phyloP scores from a whole-genome alignment of 176 grass and related monocot species.

The Aegilops speltoides region DNA sequence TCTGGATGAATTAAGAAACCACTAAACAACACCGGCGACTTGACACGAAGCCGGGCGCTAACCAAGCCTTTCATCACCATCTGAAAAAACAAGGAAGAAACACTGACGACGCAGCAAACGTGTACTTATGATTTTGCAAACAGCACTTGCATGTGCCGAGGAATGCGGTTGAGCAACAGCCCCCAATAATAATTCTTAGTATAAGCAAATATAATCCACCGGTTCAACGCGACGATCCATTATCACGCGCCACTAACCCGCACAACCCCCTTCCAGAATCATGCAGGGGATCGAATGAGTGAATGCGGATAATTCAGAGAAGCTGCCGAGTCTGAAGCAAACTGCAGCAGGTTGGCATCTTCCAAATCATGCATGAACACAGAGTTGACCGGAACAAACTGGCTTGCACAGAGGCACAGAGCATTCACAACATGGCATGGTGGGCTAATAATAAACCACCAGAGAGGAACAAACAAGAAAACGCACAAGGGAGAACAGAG shows the following conservation, averaged over 20 bases:
- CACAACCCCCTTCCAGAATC: slow-evolving; percentile 3
- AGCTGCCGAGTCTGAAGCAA: neutral
- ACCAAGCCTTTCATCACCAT: too few relatives aligned
- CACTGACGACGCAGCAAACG: too few relatives aligned
- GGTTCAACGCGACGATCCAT: slow-evolving; percentile 5
- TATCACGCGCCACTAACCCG: neutral
- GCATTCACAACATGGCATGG: neutral
- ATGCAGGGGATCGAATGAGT: neutral
- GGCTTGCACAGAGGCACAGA: neutral
- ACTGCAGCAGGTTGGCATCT: slow-evolving; percentile 18
- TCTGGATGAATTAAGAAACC: neutral
- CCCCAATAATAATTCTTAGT: neutral
- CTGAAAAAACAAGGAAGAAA: too few relatives aligned
- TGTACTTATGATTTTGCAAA: slow-evolving; percentile 1
- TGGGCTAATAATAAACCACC: slow-evolving; percentile 29
- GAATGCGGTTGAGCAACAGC: slow-evolving; percentile 14
- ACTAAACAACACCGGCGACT: neutral
- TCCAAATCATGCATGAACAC: neutral
- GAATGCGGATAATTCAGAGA: slow-evolving; percentile 2
- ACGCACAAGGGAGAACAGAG: neutral
- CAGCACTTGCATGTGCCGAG: slow-evolving; percentile 29
- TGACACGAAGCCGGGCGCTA: neutral
- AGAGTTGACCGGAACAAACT: slow-evolving; percentile 27
- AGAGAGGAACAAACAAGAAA: neutral
- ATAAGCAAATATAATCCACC: neutral